Percentiles rank a stretch among this genome's conserved stretches.
phyloP scores from a whole-genome alignment of 495 filamentous ascomycete genomes.

The Xanthoparmelia taractica region DNA sequence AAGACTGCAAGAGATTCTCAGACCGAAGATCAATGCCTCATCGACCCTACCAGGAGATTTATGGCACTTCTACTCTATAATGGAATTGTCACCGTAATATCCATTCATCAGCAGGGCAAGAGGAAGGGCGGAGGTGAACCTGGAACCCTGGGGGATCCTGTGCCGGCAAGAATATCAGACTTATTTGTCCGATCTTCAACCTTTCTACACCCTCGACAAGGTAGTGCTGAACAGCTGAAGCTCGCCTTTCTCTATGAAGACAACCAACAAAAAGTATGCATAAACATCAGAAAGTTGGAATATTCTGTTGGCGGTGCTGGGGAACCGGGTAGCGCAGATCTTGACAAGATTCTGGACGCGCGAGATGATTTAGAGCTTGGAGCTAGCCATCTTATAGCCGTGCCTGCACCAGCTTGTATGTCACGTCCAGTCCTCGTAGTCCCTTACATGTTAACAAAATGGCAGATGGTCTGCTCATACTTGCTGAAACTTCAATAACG shows the following conservation, averaged over 20 bases:
- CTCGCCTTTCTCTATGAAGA: conserved; percentile 81
- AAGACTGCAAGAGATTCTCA: conserved; percentile 71
- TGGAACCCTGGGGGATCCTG: conserved; percentile 58
- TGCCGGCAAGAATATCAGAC: conserved; percentile 71
- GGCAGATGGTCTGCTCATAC: conserved; percentile 60
- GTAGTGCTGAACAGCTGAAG: conserved; percentile 52
- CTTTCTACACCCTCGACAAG: conserved; percentile 63
- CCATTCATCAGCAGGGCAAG: conserved; percentile 55
- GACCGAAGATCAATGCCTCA: conserved; percentile 64
- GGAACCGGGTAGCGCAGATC: conserved; percentile 42
- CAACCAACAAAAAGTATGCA: conserved; percentile 51
- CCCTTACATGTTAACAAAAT: conserved; percentile 34
- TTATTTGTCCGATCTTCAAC: conserved; percentile 75
- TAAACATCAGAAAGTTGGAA: conserved; percentile 52
- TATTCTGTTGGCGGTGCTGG: conserved; percentile 41
- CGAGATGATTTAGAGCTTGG: conserved; percentile 61
- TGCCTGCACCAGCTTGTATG: conserved; percentile 55
- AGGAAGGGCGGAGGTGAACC: conserved; percentile 44
- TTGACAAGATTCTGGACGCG: conserved; percentile 43
- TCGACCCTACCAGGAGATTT: conserved; percentile 74
- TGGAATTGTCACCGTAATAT: conserved; percentile 71
- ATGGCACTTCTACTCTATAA: conserved; percentile 86
- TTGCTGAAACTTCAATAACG: conserved; percentile 75
- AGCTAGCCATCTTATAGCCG: conserved; percentile 75
- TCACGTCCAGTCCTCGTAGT: conserved; percentile 19